Percentiles rank a stretch among this genome's conserved stretches.
phyloP scores from a whole-genome alignment of 2,329 filamentous ascomycete genomes.

The Aspergillus novoparasiticus region DNA sequence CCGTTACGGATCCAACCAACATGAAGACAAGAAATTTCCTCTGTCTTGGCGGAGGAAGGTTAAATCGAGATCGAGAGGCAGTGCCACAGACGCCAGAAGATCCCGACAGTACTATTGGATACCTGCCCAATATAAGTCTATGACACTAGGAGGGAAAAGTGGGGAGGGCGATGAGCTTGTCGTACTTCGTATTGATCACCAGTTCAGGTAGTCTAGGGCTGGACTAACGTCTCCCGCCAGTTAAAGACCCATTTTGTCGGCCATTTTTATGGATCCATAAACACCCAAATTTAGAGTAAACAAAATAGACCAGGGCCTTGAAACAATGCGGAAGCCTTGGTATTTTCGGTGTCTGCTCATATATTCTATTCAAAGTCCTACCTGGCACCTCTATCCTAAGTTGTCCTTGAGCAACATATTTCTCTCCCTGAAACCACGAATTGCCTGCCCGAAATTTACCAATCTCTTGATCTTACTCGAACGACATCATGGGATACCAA shows the following conservation, averaged over 20 bases:
- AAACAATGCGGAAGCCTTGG: not conserved
- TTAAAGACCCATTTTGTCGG: not conserved
- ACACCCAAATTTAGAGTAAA: conserved; percentile 2
- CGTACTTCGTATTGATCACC: not conserved
- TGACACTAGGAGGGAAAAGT: not conserved
- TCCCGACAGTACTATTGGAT: not conserved
- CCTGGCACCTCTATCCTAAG: not conserved
- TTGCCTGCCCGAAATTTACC: not conserved
- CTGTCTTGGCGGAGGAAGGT: not conserved
- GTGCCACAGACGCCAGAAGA: not conserved
- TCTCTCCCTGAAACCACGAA: not conserved
- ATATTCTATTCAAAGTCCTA: not conserved
- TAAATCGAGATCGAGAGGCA: not conserved
- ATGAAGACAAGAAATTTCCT: not conserved
- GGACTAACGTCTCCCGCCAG: not conserved
- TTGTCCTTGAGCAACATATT: not conserved
- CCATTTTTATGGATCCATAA: not conserved
- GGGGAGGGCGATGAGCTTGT: not conserved
- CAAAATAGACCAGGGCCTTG: not conserved
- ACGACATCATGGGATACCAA: not conserved
- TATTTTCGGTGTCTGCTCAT: not conserved
- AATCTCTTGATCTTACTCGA: not conserved
- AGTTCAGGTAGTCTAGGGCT: not conserved
- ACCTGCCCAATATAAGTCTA: not conserved
- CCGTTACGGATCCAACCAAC: not conserved